A percentile compares a stretch with the other conserved stretches of the same genome.
These are phyloP conservation scores for Trypanosomatidae sp. DNA, from an alignment of 208 protist genomes.

Conservation along the genomic window DNA sequence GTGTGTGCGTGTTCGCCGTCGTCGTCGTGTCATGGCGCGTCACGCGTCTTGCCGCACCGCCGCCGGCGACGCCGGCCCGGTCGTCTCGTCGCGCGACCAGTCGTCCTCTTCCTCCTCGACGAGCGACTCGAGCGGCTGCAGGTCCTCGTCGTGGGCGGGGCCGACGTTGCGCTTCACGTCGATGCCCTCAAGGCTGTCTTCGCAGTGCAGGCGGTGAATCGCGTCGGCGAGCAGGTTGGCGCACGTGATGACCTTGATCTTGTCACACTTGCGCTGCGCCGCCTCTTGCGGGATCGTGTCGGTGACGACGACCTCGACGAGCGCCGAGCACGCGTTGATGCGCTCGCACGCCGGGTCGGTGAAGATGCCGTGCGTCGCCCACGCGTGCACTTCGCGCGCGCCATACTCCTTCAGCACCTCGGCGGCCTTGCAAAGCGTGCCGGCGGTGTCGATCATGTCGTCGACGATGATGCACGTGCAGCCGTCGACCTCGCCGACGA, in stretches of 20 bases:
- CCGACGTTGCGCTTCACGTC: constrained; percentile 3
- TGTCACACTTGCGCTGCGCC: constrained; percentile 40
- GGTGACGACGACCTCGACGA: constrained; percentile 89
- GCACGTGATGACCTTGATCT: constrained; percentile 81
- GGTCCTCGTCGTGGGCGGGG: constrained; percentile 28
- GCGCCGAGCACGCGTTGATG: constrained; percentile 71
- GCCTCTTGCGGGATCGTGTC: constrained; percentile 87
- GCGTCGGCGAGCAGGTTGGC: constrained; percentile 79
- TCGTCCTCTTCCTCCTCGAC: constrained; percentile 64
- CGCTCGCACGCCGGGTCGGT: constrained; percentile 86
- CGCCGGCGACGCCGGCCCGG: constrained; percentile 4
- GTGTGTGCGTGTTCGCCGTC: too few relatives aligned
- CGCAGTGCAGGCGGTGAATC: constrained; percentile 77
- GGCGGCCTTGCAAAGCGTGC: constrained; percentile 92
- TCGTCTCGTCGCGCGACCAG: constrained; percentile 2
- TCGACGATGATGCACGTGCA: constrained; percentile 94
- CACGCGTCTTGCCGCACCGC: too few relatives aligned
- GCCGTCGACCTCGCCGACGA: constrained; percentile 93
- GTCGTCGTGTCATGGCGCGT: too few relatives aligned
- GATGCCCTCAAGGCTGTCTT: constrained; percentile 67
- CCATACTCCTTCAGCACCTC: constrained; percentile 90
- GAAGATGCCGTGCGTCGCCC: constrained; percentile 92
- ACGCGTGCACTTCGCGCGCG: constrained; percentile 88
- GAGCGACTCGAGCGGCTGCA: constrained; percentile 64
- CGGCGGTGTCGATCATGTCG: constrained; percentile 97